Percentiles rank a stretch among this genome's conserved stretches.
Evolutionary conservation across 1,139 yeast genomes (phyloP).

Genomic region (Candida tropicalis): DNA sequence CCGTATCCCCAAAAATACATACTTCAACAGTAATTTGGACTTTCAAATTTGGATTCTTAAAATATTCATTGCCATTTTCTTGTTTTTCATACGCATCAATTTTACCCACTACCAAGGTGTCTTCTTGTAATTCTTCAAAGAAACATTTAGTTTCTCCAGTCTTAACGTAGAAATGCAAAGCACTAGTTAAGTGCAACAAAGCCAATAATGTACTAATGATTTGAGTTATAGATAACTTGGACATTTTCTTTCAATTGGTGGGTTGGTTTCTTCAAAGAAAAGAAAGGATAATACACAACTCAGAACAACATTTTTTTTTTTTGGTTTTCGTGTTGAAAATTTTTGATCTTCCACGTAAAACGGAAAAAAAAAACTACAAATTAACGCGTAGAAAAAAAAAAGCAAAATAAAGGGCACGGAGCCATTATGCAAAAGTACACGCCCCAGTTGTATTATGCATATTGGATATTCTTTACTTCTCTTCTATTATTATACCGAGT

Average conservation of each 20-base stretch:
- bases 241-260: slow-evolving; percentile 3
- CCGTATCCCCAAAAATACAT: slow-evolving; percentile 20
- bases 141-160: slow-evolving; percentile 51
- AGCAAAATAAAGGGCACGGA: not conserved
- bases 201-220: slow-evolving; percentile 12
- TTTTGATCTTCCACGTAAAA: slow-evolving; percentile 12
- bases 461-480: not conserved
- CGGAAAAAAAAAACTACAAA: slow-evolving; percentile 2
- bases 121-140: slow-evolving; percentile 45
- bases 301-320: not conserved
- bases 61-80: slow-evolving; percentile 33
- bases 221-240: slow-evolving; percentile 1
- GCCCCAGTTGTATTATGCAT: slow-evolving; percentile 1
- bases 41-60: slow-evolving; percentile 33
- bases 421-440: slow-evolving; percentile 3
- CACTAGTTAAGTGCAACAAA: slow-evolving; percentile 25
- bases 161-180: slow-evolving; percentile 48
- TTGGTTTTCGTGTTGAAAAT: slow-evolving; percentile 9
- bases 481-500: not conserved
- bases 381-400: slow-evolving; percentile 1
- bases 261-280: not conserved
- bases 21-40: slow-evolving; percentile 45
- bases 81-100: slow-evolving; percentile 44
- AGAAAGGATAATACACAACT: not conserved
- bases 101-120: slow-evolving; percentile 48